These are phyloP conservation scores for Lactarius indigo DNA, from an alignment of 768 basidiomycete genomes.

Conservation along the genomic window DNA sequence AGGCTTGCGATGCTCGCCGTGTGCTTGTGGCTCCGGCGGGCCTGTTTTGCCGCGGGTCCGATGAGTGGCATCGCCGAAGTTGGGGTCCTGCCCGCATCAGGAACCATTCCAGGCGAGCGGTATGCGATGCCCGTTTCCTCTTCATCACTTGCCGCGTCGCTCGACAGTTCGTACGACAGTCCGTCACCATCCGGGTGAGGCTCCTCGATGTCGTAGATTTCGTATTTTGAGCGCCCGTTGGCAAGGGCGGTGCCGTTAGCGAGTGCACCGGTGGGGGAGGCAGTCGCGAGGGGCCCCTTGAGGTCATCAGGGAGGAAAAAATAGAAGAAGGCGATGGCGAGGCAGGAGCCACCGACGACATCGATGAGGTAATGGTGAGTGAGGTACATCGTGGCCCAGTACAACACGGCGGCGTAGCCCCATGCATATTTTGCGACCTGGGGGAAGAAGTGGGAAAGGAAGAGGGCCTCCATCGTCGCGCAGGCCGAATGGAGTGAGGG, in stretches of 20 bases:
- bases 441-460: constrained; percentile 94
- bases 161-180: constrained; percentile 54
- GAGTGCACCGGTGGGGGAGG: constrained; percentile 47
- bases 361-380: constrained; percentile 99
- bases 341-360: constrained; percentile 88
- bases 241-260: constrained; percentile 23
- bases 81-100: constrained; percentile 30
- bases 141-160: constrained; percentile 53
- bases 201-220: constrained; percentile 71
- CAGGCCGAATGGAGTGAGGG: constrained; percentile 89
- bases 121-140: constrained; percentile 69
- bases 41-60: constrained; percentile 24
- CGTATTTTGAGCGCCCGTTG: constrained; percentile 58
- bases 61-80: constrained; percentile 38
- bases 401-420: constrained; percentile 80
- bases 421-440: constrained; percentile 63
- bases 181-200: constrained; percentile 42
- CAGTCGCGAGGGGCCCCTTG: constrained; percentile 49
- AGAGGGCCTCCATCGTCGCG: constrained; percentile 89
- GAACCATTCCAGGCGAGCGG: constrained; percentile 42
- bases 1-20: constrained; percentile 83
- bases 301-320: constrained; percentile 81
- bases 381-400: constrained; percentile 99
- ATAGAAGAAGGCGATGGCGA: constrained; percentile 87
- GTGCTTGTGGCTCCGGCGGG: constrained; percentile 58